phyloP scores from a whole-genome alignment of 768 basidiomycete genomes.

The Butyriboletus loyo region DNA sequence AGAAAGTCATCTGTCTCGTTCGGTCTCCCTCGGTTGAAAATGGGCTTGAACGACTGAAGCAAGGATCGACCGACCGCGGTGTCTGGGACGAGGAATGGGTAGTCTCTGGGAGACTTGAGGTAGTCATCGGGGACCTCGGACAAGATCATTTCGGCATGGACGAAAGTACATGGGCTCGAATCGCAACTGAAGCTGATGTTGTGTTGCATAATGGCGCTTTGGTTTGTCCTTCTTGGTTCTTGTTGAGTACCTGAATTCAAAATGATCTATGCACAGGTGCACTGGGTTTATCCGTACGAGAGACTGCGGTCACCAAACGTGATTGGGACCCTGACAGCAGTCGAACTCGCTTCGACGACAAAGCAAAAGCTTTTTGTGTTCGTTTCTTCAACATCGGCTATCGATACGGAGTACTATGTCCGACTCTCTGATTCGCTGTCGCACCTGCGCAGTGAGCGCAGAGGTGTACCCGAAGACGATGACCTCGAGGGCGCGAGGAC shows the following conservation, averaged over 20 bases:
- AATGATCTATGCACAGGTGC: constrained; percentile 56
- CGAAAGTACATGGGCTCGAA: constrained; percentile 56
- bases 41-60: constrained; percentile 66
- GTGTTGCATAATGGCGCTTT: constrained; percentile 96
- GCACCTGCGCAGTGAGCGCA: constrained; percentile 37
- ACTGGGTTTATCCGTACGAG: constrained; percentile 99
- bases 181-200: constrained; percentile 73
- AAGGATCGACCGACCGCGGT: constrained; percentile 71
- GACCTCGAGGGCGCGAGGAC: constrained; percentile 80
- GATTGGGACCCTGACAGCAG: constrained; percentile 79
- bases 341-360: constrained; percentile 70
- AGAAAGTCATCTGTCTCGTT: constrained; percentile 91
- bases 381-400: constrained; percentile 92
- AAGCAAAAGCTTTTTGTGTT: constrained; percentile 84
- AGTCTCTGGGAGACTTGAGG: constrained; percentile 60
- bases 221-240: constrained; percentile 46
- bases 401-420: constrained; percentile 91
- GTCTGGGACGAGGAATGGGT: constrained; percentile 92
- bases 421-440: constrained; percentile 73
- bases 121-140: constrained; percentile 81
- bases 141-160: constrained; percentile 71
- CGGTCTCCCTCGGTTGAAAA: constrained; percentile 62
- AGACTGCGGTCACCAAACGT: constrained; percentile 91
- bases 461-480: constrained; percentile 84
- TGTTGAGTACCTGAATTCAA: not conserved